Evolutionary conservation across 2,329 filamentous ascomycete genomes (phyloP).

Genomic region (Aspergillus alliaceus): DNA sequence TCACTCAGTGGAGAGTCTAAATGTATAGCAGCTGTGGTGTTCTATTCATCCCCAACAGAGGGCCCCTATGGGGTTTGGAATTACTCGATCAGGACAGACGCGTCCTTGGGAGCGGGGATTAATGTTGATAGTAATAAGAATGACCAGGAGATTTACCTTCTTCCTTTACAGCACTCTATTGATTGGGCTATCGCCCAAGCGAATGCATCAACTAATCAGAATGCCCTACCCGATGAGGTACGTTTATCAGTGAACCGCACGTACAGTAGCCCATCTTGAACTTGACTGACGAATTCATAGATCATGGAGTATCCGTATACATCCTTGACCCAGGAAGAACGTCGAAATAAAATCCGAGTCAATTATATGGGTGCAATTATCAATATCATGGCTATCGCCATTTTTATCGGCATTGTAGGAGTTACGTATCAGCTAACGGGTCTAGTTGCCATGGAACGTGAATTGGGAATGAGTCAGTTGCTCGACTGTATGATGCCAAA

Average conservation of each 20-base stretch:
- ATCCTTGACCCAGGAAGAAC: slow-evolving; percentile 65
- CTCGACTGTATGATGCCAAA: slow-evolving; percentile 92
- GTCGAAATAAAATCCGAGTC: slow-evolving; percentile 63
- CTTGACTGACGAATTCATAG: slow-evolving; percentile 15
- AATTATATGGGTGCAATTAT: slow-evolving; percentile 73
- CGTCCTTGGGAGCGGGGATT: slow-evolving; percentile 65
- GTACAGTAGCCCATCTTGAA: not conserved
- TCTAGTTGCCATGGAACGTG: slow-evolving; percentile 80
- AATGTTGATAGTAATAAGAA: slow-evolving; percentile 66
- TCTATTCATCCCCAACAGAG: slow-evolving; percentile 72
- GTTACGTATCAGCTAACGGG: slow-evolving; percentile 86
- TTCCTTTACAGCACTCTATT: slow-evolving; percentile 77
- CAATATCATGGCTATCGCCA: slow-evolving; percentile 73
- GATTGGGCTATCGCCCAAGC: slow-evolving; percentile 68
- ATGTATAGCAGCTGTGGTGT: slow-evolving; percentile 74
- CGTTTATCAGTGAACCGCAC: not conserved
- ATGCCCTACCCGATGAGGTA: slow-evolving; percentile 41
- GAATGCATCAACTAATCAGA: slow-evolving; percentile 45
- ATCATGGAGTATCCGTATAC: slow-evolving; percentile 75
- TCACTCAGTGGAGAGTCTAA: slow-evolving; percentile 65
- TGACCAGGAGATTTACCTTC: slow-evolving; percentile 72
- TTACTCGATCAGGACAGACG: slow-evolving; percentile 79
- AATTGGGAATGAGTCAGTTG: slow-evolving; percentile 82
- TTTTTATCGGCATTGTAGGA: slow-evolving; percentile 76
- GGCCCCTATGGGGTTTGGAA: slow-evolving; percentile 72